Conservation (phyloP, 352 stramenopile genomes). For the Phytophthora crassamura region DNA sequence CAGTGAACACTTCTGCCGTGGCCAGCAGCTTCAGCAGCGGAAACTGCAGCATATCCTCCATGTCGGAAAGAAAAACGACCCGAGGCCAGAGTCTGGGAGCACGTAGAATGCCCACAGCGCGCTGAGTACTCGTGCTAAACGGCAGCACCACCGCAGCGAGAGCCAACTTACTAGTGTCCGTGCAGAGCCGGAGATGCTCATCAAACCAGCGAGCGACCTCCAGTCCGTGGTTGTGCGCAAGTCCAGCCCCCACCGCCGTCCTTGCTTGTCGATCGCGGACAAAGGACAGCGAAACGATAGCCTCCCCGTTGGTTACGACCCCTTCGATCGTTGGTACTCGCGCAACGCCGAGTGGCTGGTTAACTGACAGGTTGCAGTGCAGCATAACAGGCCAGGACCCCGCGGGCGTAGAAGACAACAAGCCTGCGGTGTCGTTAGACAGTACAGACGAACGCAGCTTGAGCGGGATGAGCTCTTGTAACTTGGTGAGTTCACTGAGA, state of each 20-base stretch:
- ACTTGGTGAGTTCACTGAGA: constrained; percentile 38
- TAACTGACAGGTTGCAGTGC: constrained; percentile 38
- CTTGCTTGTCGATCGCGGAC: constrained; percentile 31
- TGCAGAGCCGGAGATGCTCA: constrained; percentile 41
- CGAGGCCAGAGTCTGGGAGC: constrained; percentile 36
- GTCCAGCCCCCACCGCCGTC: constrained; percentile 15
- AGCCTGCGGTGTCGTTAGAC: constrained; percentile 8
- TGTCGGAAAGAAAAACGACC: constrained; percentile 48
- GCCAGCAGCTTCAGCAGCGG: constrained; percentile 50
- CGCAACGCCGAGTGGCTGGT: not conserved
- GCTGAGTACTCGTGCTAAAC: constrained; percentile 41
- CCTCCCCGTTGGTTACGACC: constrained; percentile 46
- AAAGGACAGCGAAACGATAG: constrained; percentile 42
- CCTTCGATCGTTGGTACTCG: constrained; percentile 43
- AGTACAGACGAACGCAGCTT: constrained; percentile 18
- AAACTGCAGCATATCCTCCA: constrained; percentile 60
- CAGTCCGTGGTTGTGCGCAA: constrained; percentile 53
- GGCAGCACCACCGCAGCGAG: constrained; percentile 53
- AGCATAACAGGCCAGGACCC: constrained; percentile 44
- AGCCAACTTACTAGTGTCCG: constrained; percentile 41
- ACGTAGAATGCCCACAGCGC: constrained; percentile 52
- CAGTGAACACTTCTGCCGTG: constrained; percentile 40
- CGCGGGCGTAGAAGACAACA: constrained; percentile 8
- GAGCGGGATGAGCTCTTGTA: constrained; percentile 47
- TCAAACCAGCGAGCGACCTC: constrained; percentile 62